phyloP scores from a whole-genome alignment of 106 monocot genomes.

The Allium fistulosum region DNA sequence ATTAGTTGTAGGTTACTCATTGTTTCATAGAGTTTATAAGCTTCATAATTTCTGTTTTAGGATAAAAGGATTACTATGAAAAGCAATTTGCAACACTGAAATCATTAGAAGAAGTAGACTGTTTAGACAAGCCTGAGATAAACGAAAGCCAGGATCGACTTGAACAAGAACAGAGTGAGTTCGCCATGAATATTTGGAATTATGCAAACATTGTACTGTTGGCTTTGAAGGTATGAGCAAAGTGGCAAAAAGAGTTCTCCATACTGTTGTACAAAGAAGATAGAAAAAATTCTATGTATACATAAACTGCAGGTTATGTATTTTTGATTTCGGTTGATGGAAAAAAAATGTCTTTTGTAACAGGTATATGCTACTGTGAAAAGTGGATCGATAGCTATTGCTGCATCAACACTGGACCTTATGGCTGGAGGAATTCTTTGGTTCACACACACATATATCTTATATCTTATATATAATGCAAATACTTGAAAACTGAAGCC shows the following conservation, averaged over 20 bases:
- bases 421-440: slow-evolving; percentile 93
- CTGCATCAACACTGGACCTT: slow-evolving; percentile 91
- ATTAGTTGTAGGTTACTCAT: no score
- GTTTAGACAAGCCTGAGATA: slow-evolving; percentile 14
- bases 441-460: no score
- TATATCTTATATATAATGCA: no score
- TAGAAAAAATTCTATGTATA: no score
- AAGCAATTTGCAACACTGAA: slow-evolving; percentile 75
- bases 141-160: slow-evolving; percentile 21
- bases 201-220: slow-evolving; percentile 72
- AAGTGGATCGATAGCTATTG: slow-evolving; percentile 85
- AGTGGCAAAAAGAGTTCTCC: no score
- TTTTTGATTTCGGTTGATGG: no score
- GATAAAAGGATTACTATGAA: slow-evolving; percentile 83
- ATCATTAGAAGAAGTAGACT: slow-evolving; percentile 83
- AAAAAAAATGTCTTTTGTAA: no score
- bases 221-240: slow-evolving; percentile 53
- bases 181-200: slow-evolving; percentile 84
- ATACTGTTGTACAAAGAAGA: no score
- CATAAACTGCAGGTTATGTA: no score
- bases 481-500: no score
- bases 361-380: slow-evolving; percentile 82
- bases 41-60: slow-evolving; percentile 14
- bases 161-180: slow-evolving; percentile 50
- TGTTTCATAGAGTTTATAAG: no score